A percentile compares a stretch with the other conserved stretches of the same genome.
phyloP scores from a whole-genome alignment of 176 grass and related monocot species.

The Oryza nivara region DNA sequence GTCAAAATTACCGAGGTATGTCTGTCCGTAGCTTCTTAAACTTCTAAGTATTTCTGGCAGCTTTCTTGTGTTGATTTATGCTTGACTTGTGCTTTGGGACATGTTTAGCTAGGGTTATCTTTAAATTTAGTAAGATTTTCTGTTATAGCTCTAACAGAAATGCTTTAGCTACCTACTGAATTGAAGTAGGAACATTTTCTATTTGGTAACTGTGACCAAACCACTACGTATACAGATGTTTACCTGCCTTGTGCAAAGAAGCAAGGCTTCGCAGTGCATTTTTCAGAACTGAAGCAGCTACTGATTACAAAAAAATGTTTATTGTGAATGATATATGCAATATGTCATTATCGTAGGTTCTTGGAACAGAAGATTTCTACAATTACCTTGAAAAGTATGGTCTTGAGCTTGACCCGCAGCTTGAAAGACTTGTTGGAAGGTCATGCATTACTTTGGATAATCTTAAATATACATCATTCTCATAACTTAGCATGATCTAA shows the following conservation, averaged over 20 bases:
- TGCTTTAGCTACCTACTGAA: not conserved
- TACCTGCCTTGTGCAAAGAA: not conserved
- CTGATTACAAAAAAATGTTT: not conserved
- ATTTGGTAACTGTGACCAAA: not conserved
- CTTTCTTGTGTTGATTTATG: not conserved
- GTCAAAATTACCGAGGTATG: conserved; percentile 92
- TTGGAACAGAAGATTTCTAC: conserved; percentile 84
- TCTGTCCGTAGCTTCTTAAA: conserved; percentile 22
- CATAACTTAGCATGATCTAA: conserved; percentile 21
- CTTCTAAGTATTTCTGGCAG: not conserved
- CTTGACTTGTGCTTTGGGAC: not conserved
- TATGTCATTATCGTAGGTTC: conserved; percentile 55
- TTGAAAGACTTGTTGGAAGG: conserved; percentile 86
- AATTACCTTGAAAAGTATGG: conserved; percentile 80
- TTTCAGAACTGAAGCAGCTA: not conserved
- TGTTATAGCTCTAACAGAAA: not conserved
- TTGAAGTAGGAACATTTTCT: not conserved
- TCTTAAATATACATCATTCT: not conserved
- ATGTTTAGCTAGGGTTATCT: not conserved
- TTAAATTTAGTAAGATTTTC: not conserved
- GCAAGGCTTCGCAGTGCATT: not conserved
- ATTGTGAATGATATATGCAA: conserved; percentile 3
- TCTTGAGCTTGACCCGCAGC: conserved; percentile 73
- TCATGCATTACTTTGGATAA: conserved; percentile 34
- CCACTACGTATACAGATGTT: not conserved